Percentiles rank a stretch among this genome's conserved stretches.
Evolutionary conservation across 495 filamentous ascomycete genomes (phyloP).

Genomic region (Penicillium lagena): DNA sequence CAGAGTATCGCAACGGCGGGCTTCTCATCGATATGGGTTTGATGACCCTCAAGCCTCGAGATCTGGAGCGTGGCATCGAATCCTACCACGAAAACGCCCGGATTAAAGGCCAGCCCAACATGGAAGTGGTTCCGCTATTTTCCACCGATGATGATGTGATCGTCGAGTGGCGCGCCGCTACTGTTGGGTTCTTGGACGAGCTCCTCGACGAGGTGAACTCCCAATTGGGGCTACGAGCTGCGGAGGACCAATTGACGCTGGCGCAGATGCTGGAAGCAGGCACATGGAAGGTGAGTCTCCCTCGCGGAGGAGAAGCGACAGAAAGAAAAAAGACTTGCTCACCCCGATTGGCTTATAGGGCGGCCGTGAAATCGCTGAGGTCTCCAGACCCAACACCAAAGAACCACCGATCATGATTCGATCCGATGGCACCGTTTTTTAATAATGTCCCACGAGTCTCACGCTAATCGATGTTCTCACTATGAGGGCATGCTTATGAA

Average conservation of each 20-base stretch:
- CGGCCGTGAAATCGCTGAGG: constrained; percentile 91
- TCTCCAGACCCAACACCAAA: constrained; percentile 92
- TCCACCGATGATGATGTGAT: constrained; percentile 60
- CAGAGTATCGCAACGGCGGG: constrained; percentile 66
- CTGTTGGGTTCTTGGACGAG: constrained; percentile 61
- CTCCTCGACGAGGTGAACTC: constrained; percentile 57
- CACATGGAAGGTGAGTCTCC: constrained; percentile 67
- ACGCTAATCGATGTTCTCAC: no score
- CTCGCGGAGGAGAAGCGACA: background rate
- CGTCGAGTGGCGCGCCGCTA: constrained; percentile 64
- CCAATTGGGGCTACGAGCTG: constrained; percentile 45
- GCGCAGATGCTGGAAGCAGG: constrained; percentile 68
- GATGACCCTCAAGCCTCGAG: constrained; percentile 51
- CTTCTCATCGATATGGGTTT: constrained; percentile 62
- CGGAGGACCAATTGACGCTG: constrained; percentile 46
- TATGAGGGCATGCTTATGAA: constrained; percentile 20
- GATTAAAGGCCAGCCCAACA: constrained; percentile 65
- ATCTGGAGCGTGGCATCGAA: constrained; percentile 55
- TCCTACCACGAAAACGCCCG: constrained; percentile 68
- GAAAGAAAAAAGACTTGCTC: constrained; percentile 9
- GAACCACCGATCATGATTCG: constrained; percentile 95
- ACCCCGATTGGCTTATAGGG: constrained; percentile 50
- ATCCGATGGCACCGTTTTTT: constrained; percentile 95
- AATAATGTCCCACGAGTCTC: constrained; percentile 18
- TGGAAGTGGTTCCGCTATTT: constrained; percentile 63